A percentile compares a stretch with the other conserved stretches of the same genome.
phyloP scores from a whole-genome alignment of 495 filamentous ascomycete species.

The Parathielavia appendiculata region DNA sequence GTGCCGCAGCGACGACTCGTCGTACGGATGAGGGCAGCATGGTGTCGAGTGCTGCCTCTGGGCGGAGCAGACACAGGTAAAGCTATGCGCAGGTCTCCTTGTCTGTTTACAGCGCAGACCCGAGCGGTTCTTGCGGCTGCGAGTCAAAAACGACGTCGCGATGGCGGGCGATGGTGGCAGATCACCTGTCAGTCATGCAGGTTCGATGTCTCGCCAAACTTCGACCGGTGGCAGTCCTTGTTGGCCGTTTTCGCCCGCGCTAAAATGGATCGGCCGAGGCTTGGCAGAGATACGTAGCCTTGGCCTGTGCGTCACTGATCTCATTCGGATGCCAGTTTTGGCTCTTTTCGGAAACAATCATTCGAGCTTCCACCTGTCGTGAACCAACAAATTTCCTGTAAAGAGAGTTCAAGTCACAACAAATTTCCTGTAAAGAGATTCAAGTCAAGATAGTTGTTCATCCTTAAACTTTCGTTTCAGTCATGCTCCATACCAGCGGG shows the following conservation, averaged over 20 bases:
- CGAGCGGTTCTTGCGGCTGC: neutral
- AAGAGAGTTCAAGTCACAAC: no score
- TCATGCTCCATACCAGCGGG: no score
- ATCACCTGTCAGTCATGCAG: constrained; percentile 19
- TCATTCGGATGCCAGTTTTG: no score
- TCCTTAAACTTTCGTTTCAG: no score
- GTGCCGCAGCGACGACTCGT: constrained; percentile 41
- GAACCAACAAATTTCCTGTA: no score
- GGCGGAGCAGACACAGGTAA: constrained; percentile 8
- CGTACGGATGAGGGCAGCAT: constrained; percentile 51
- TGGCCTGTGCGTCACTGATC: constrained; percentile 14
- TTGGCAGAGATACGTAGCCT: constrained; percentile 13
- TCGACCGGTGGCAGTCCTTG: constrained; percentile 29
- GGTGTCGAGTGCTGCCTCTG: constrained; percentile 20
- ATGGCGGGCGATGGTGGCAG: constrained; percentile 12
- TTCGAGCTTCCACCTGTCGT: no score
- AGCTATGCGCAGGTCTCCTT: neutral
- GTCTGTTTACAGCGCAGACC: neutral
- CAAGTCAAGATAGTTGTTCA: no score
- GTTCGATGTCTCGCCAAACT: constrained; percentile 16
- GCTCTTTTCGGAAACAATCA: no score
- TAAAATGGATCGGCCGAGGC: constrained; percentile 25
- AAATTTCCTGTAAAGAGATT: no score
- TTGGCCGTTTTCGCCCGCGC: constrained; percentile 27
- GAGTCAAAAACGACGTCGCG: constrained; percentile 4